Evolutionary conservation across 2,329 filamentous ascomycete species (phyloP).

Genomic region (Clonostachys solani): DNA sequence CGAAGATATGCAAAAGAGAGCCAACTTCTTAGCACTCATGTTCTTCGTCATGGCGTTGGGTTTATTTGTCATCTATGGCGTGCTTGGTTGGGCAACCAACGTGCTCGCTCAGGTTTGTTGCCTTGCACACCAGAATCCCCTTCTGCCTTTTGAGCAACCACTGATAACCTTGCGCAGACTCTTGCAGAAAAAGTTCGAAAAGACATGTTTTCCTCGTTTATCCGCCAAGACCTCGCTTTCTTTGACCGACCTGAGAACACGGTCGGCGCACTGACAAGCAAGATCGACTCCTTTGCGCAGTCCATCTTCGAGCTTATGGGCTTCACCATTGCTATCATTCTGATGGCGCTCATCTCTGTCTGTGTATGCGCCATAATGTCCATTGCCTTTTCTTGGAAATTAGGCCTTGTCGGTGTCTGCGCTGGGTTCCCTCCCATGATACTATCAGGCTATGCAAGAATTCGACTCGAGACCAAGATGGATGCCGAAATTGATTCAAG

Average conservation of each 20-base stretch:
- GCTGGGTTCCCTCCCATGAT: constrained; percentile 40
- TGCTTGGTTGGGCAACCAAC: constrained; percentile 28
- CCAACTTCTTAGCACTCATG: constrained; percentile 52
- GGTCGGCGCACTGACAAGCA: constrained; percentile 27
- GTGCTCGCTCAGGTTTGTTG: constrained; percentile 19
- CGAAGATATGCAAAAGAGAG: constrained; percentile 18
- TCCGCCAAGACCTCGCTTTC: constrained; percentile 46
- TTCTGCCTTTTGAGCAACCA: constrained; percentile 25
- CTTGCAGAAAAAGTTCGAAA: constrained; percentile 15
- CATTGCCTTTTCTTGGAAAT: constrained; percentile 42
- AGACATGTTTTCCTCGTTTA: not conserved
- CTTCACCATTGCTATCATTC: constrained; percentile 40
- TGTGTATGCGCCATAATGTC: constrained; percentile 38
- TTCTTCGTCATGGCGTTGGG: constrained; percentile 48
- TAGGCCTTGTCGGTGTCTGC: constrained; percentile 41
- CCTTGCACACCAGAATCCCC: constrained; percentile 2
- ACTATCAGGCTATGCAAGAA: constrained; percentile 38
- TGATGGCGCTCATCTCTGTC: constrained; percentile 40
- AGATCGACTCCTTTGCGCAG: constrained; percentile 29
- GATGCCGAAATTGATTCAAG: constrained; percentile 34
- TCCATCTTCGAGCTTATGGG: constrained; percentile 46
- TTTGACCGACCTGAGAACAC: constrained; percentile 31
- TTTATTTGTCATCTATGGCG: constrained; percentile 36
- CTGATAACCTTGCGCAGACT: constrained; percentile 42
- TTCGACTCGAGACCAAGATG: constrained; percentile 41